Base-by-base conservation (phyloP, 2,329 filamentous ascomycete species). In the Chrysosporium keratinophilum region DNA sequence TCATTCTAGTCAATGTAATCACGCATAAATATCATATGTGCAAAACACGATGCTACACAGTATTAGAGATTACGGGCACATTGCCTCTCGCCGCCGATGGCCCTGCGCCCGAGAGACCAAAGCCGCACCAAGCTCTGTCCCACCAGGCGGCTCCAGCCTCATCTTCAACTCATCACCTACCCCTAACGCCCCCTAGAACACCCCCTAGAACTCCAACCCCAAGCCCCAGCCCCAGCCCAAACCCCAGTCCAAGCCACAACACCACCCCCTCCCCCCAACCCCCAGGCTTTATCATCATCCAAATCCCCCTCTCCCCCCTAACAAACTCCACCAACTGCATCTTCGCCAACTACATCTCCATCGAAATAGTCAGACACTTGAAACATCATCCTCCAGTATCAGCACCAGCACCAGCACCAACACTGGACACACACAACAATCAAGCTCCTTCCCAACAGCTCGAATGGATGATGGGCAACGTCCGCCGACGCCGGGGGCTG, bases 391-490 rank as follows among this genome's bases (percentile, higher is more conserved):
- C n/a, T n/a, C n/a, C n/a, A n/a, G n/a, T n/a, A n/a, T n/a, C n/a
- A n/a, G n/a, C n/a, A n/a, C n/a, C n/a, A n/a, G n/a, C n/a, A n/a
- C n/a, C n/a, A n/a, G n/a, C n/a, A n/a, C n/a, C n/a, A n/a, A n/a
- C n/a, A n/a, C n/a, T n/a, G n/a, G 39, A 19, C 35, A 20, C 15
- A 17, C 33, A 31, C 17, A 37, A 19, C 5, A n/a, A n/a, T n/a
- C n/a, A n/a, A n/a, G n/a, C n/a, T n/a, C 45, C 19, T 19, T 17
- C 15, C 6, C 37, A 40, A 1, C 41, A 37, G n/a, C 54, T 62
- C 40, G 62, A 67, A 41, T 71, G 68, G 68, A 64, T 60, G 3
- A 69, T 70, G 67, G 67, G n/a, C 65, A 2, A 70, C 67, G 5
- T 65, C 65, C 9, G 69, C 67, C 14, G 61, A 70, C 54, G 66